Conservation (phyloP, 306 rosid genomes). For the Sesbania bispinosa region DNA sequence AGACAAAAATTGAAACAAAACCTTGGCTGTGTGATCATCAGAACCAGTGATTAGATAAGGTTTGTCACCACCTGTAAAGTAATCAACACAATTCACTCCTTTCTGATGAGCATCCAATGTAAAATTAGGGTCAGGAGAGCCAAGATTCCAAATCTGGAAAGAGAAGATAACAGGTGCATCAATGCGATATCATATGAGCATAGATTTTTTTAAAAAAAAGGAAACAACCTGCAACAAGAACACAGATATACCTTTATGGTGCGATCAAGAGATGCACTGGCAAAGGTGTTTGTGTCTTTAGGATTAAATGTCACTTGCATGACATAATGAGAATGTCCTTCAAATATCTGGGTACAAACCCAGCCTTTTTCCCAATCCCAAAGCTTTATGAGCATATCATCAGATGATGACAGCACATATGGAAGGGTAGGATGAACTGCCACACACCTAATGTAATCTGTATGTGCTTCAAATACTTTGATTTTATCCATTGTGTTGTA, state of each 20-base stretch:
- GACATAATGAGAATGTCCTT: conserved; percentile 99
- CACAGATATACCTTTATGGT: conserved; percentile 77
- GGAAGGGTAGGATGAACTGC: conserved; percentile 99
- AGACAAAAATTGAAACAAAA: conserved; percentile 22
- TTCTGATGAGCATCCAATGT: conserved; percentile 98
- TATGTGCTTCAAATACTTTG: conserved; percentile 95
- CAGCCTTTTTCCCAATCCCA: conserved; percentile 99
- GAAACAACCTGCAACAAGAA: conserved; percentile 15
- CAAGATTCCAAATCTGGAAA: conserved; percentile 97
- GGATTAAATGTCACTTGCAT: conserved; percentile 99
- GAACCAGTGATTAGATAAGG: conserved; percentile 97
- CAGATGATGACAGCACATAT: conserved; percentile 91
- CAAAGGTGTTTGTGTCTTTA: conserved; percentile 98
- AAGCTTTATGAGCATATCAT: conserved; percentile 98
- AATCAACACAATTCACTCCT: conserved; percentile 98
- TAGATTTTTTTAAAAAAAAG: too few relatives aligned
- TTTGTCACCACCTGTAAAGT: conserved; percentile 98
- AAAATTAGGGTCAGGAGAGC: conserved; percentile 98
- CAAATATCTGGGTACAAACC: conserved; percentile 97
- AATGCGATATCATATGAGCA: conserved; percentile 29
- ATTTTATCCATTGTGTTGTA: conserved; percentile 97
- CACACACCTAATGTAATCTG: conserved; percentile 97
- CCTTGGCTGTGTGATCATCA: conserved; percentile 99
- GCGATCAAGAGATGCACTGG: conserved; percentile 99
- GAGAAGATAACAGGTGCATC: conserved; percentile 15